Evolutionary conservation across 2,329 filamentous ascomycete genomes (phyloP).

Genomic region (Tricladium varicosporioides): DNA sequence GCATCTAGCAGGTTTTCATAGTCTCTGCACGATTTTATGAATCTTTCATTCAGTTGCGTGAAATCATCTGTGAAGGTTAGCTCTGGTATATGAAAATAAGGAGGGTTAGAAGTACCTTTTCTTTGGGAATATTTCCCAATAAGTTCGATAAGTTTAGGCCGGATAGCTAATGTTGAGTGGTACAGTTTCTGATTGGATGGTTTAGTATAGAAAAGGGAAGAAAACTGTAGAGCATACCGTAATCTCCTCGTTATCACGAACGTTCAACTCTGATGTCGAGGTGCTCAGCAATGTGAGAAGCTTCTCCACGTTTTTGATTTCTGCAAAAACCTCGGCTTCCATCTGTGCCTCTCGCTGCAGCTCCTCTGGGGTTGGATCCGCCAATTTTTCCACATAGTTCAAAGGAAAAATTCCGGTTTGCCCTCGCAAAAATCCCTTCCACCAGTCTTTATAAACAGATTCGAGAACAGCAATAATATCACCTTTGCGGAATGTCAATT

Average conservation of each 20-base stretch:
- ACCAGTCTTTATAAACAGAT: slow-evolving; percentile 99
- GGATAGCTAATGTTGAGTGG: slow-evolving; percentile 88
- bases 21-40: slow-evolving; percentile 96
- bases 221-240: slow-evolving; percentile 52
- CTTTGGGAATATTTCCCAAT: slow-evolving; percentile 99
- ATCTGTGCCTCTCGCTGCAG: slow-evolving; percentile 93
- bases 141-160: slow-evolving; percentile 94
- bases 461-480: slow-evolving; percentile 97
- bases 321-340: slow-evolving; percentile 77
- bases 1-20: slow-evolving; percentile 95
- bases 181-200: slow-evolving; percentile 62
- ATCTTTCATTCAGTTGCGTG: slow-evolving; percentile 97
- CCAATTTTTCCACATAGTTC: slow-evolving; percentile 97
- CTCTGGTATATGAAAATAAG: neutral
- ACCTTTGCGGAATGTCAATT: slow-evolving; percentile 93
- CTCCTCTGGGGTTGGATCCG: slow-evolving; percentile 92
- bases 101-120: slow-evolving; percentile 66
- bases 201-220: slow-evolving; percentile 34
- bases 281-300: slow-evolving; percentile 88
- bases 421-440: slow-evolving; percentile 91
- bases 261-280: slow-evolving; percentile 72
- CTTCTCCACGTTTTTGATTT: slow-evolving; percentile 77
- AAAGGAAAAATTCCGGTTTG: slow-evolving; percentile 97
- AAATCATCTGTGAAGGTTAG: slow-evolving; percentile 74
- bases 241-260: slow-evolving; percentile 96